A percentile compares a stretch with the other conserved stretches of the same genome.
These are phyloP conservation scores for Karstenula rhodostoma DNA, from an alignment of 2,329 filamentous ascomycete genomes.

Conservation along the genomic window DNA sequence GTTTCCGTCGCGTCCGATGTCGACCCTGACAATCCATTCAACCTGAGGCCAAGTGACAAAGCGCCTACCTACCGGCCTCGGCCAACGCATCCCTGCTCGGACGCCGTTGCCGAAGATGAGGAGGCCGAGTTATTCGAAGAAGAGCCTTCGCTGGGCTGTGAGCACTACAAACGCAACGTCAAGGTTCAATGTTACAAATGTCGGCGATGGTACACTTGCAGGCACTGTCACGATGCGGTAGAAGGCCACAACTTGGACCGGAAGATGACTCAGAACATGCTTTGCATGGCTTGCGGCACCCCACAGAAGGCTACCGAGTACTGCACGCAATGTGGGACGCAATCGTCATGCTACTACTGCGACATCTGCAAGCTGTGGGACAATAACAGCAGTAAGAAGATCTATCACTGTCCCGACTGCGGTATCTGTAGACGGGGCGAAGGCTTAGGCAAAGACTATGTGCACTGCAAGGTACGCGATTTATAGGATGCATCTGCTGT, in stretches of 20 bases:
- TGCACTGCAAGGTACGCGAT: constrained; percentile 86
- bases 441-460: constrained; percentile 94
- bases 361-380: constrained; percentile 97
- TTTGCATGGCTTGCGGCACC: constrained; percentile 93
- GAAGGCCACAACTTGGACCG: constrained; percentile 83
- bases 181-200: constrained; percentile 94
- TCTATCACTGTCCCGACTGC: constrained; percentile 96
- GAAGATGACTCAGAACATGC: constrained; percentile 89
- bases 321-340: constrained; percentile 78
- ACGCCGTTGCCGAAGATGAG: constrained; percentile 57
- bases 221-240: constrained; percentile 87
- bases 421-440: constrained; percentile 92
- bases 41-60: constrained; percentile 43
- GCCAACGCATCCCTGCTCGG: constrained; percentile 27
- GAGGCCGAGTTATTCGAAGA: constrained; percentile 60
- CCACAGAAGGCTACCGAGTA: constrained; percentile 82
- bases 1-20: constrained; percentile 44
- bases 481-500: constrained; percentile 16
- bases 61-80: constrained; percentile 40
- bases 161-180: constrained; percentile 94
- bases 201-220: constrained; percentile 91
- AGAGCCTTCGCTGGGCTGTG: constrained; percentile 71
- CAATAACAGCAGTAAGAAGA: constrained; percentile 86
- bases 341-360: constrained; percentile 90
- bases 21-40: constrained; percentile 46